Evolutionary conservation across 352 stramenopile species (phyloP).

Genomic region (Phytophthora litchii): DNA sequence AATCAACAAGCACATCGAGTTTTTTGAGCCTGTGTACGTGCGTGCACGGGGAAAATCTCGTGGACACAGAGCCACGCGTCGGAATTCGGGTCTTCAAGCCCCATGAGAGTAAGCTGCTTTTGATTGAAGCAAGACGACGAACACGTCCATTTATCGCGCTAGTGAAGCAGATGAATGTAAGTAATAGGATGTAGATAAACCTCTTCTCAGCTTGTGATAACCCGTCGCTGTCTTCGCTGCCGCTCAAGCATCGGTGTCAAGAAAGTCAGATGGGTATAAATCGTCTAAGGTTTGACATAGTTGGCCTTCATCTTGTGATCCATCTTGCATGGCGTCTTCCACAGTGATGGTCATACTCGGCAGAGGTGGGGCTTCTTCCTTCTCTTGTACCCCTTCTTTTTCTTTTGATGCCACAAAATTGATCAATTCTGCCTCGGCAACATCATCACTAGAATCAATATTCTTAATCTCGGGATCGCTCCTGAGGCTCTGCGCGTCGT

Average conservation of each 20-base stretch:
- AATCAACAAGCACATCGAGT: conserved; percentile 56
- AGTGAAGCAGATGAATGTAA: conserved; percentile 13
- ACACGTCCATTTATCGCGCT: not conserved
- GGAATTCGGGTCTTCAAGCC: conserved; percentile 19
- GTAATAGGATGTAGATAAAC: conserved; percentile 16
- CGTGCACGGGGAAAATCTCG: conserved; percentile 30
- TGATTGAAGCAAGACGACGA: conserved; percentile 17
- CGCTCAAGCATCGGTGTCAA: conserved; percentile 18
- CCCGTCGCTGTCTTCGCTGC: conserved; percentile 8
- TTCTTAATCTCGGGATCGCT: conserved; percentile 2
- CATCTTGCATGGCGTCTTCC: not conserved
- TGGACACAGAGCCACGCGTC: conserved; percentile 17
- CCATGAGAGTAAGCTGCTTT: conserved; percentile 14
- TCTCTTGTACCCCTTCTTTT: not conserved
- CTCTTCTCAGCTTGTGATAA: not conserved
- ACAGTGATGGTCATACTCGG: not conserved
- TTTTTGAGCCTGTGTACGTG: conserved; percentile 58
- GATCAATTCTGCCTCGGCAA: conserved; percentile 4
- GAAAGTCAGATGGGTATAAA: conserved; percentile 32
- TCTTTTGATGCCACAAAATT: conserved; percentile 5
- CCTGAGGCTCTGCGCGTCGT: conserved; percentile 24
- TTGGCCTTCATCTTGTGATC: conserved; percentile 5
- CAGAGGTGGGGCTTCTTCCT: conserved; percentile 3
- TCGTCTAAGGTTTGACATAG: conserved; percentile 17
- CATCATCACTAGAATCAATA: conserved; percentile 9